phyloP scores from a whole-genome alignment of 805 yeast species.

The Wickerhamomyces chambardii region DNA sequence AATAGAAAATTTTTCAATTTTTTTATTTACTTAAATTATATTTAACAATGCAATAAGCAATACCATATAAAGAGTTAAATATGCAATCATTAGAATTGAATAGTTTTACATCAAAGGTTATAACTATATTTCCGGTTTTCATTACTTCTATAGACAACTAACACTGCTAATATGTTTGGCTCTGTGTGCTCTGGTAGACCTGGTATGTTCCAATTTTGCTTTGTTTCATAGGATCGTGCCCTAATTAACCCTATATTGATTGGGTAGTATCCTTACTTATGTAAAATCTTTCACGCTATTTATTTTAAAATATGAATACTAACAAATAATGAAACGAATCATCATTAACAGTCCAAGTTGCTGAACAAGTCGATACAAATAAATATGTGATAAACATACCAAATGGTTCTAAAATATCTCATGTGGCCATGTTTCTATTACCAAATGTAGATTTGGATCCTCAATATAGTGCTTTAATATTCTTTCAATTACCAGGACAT shows the following conservation, averaged over 20 bases:
- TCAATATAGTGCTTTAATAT: slow-evolving; percentile 73
- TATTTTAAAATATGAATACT: too few relatives aligned
- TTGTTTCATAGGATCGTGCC: background rate
- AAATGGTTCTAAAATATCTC: slow-evolving; percentile 61
- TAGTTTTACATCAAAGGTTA: too few relatives aligned
- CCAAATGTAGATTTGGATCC: slow-evolving; percentile 75
- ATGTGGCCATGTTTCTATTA: slow-evolving; percentile 73
- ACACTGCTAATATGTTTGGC: slow-evolving; percentile 64
- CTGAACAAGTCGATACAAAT: slow-evolving; percentile 58
- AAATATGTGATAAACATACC: slow-evolving; percentile 59
- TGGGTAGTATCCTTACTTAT: too few relatives aligned
- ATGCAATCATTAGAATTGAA: too few relatives aligned
- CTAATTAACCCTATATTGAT: slow-evolving; percentile 7
- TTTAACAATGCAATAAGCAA: too few relatives aligned
- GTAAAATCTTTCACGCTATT: slow-evolving; percentile 3
- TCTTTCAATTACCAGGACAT: slow-evolving; percentile 60
- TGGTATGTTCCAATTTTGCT: slow-evolving; percentile 16
- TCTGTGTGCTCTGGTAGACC: slow-evolving; percentile 72
- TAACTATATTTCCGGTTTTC: too few relatives aligned
- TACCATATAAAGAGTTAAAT: too few relatives aligned
- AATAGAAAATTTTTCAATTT: background rate
- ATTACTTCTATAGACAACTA: too few relatives aligned
- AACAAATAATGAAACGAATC: too few relatives aligned
- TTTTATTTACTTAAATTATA: too few relatives aligned
- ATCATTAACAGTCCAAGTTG: slow-evolving; percentile 27